phyloP scores from a whole-genome alignment of 495 filamentous ascomycete genomes.

The Lepidopterella palustris region DNA sequence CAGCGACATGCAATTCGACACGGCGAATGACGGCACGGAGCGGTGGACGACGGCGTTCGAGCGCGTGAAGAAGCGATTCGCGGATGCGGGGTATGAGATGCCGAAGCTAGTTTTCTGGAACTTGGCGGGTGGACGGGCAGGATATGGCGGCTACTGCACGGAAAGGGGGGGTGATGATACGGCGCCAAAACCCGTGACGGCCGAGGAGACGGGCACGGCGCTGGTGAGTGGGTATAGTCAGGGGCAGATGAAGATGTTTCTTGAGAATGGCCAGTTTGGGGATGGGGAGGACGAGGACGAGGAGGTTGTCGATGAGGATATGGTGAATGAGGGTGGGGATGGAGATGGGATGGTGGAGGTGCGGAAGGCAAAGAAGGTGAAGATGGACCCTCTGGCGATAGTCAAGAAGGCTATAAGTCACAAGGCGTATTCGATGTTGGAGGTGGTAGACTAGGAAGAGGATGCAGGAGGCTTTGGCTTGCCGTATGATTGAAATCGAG shows the following conservation, averaged over 20 bases:
- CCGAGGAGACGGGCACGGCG: conserved; percentile 33
- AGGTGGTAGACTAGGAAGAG: conserved; percentile 42
- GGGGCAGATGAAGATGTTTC: conserved; percentile 45
- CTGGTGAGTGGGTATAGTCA: conserved; percentile 45
- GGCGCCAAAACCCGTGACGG: conserved; percentile 39
- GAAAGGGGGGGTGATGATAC: conserved; percentile 6
- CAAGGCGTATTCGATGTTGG: conserved; percentile 41
- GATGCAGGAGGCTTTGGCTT: too few relatives aligned
- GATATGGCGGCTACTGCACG: conserved; percentile 11
- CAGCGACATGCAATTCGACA: conserved; percentile 45
- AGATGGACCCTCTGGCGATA: conserved; percentile 36
- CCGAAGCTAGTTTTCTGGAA: conserved; percentile 49
- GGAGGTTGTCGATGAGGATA: conserved; percentile 2
- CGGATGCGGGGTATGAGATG: conserved; percentile 42
- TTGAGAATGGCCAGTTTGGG: conserved; percentile 39
- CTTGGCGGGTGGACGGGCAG: conserved; percentile 36
- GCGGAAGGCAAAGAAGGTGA: conserved; percentile 28
- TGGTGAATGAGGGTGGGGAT: conserved; percentile 21
- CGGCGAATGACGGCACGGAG: conserved; percentile 13
- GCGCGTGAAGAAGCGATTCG: conserved; percentile 37
- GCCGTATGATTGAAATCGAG: too few relatives aligned
- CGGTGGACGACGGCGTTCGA: conserved; percentile 37
- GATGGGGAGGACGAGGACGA: conserved; percentile 36
- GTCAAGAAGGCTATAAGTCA: conserved; percentile 42
- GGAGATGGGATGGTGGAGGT: conserved; percentile 26